A percentile compares a stretch with the other conserved stretches of the same genome.
phyloP scores from a whole-genome alignment of 2,329 filamentous ascomycete species.

The Trichoderma gracile region DNA sequence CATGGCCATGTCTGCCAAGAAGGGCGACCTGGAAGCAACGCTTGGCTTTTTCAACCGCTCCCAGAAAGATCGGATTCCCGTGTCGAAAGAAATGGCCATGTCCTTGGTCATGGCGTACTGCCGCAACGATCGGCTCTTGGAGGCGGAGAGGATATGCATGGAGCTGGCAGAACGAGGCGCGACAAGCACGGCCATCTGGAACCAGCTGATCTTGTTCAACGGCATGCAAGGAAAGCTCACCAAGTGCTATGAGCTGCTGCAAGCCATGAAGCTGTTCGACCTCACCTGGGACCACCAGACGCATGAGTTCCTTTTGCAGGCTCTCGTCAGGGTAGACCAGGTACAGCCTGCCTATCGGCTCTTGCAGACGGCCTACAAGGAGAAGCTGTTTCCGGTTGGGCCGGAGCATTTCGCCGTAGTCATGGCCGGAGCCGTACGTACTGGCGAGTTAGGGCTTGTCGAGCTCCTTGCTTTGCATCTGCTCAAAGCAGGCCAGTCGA shows the following conservation, averaged over 20 bases:
- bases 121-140: conserved; percentile 39
- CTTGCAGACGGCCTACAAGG: conserved; percentile 46
- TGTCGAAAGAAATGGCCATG: conserved; percentile 60
- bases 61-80: conserved; percentile 51
- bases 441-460: conserved; percentile 46
- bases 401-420: conserved; percentile 55
- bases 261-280: conserved; percentile 49
- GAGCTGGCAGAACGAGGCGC: conserved; percentile 56
- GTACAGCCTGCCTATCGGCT: conserved; percentile 52
- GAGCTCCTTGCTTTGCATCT: conserved; percentile 47
- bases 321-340: conserved; percentile 52
- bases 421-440: conserved; percentile 53
- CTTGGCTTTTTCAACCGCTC: conserved; percentile 66
- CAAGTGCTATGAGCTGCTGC: conserved; percentile 51
- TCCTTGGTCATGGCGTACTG: conserved; percentile 69
- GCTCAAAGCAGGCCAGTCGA: conserved; percentile 43
- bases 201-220: conserved; percentile 70
- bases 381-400: conserved; percentile 49
- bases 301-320: conserved; percentile 52
- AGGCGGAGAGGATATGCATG: conserved; percentile 44
- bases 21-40: conserved; percentile 72
- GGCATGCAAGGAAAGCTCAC: conserved; percentile 59
- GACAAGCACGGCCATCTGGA: conserved; percentile 69
- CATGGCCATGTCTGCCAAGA: conserved; percentile 68
- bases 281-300: conserved; percentile 54